Percentiles rank a stretch among this genome's conserved stretches.
Evolutionary conservation across 306 rosid genomes (phyloP).

Genomic region (Sophora flavescens): DNA sequence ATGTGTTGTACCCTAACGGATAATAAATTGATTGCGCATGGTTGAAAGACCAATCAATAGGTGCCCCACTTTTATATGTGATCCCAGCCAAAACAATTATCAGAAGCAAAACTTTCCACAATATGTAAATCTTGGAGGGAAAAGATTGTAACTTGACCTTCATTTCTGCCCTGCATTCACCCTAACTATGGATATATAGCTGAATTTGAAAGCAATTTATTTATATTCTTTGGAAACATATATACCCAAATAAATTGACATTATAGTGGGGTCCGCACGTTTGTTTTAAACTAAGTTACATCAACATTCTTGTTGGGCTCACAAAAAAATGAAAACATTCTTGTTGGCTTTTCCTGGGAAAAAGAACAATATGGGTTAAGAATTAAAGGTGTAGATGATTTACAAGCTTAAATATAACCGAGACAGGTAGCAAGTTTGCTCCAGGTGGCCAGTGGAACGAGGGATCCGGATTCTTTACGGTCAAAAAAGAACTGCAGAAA

Average conservation of each 20-base stretch:
- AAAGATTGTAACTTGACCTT: neutral
- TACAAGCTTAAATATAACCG: too few relatives aligned
- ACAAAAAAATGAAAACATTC: neutral
- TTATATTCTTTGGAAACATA: neutral
- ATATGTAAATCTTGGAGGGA: neutral
- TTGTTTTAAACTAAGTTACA: neutral
- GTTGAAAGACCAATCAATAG: slow-evolving; percentile 21
- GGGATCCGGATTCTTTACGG: too few relatives aligned
- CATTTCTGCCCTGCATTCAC: neutral
- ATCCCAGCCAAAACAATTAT: neutral
- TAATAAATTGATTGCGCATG: slow-evolving; percentile 57
- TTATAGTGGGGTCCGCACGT: neutral
- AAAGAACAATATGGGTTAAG: neutral
- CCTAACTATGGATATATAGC: neutral
- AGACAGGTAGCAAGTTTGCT: too few relatives aligned
- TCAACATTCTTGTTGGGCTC: neutral
- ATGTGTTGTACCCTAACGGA: neutral
- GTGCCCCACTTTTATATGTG: slow-evolving; percentile 45
- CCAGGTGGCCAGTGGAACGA: too few relatives aligned
- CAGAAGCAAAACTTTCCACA: neutral
- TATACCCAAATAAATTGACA: neutral
- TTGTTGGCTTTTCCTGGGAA: neutral
- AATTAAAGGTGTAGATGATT: too few relatives aligned
- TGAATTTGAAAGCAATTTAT: slow-evolving; percentile 2
- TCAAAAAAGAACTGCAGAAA: too few relatives aligned